A percentile compares a stretch with the other conserved stretches of the same genome.
These are phyloP conservation scores for Castanopsis chinensis DNA, from an alignment of 306 rosid species.

Conservation along the genomic window DNA sequence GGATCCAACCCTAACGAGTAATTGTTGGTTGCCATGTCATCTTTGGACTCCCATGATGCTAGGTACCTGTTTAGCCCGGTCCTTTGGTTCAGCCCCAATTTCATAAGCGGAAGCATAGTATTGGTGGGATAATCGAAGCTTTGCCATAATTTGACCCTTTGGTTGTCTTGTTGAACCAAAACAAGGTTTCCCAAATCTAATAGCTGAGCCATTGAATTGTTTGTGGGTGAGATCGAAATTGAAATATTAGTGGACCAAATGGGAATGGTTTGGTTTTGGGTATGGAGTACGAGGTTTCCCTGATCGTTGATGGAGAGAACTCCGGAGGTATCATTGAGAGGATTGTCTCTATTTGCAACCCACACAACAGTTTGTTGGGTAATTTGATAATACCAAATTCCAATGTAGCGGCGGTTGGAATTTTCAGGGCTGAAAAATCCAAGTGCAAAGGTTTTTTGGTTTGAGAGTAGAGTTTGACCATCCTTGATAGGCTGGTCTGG, in stretches of 20 bases:
- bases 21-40: slow-evolving; percentile 48
- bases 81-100: slow-evolving; percentile 20
- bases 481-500: background rate
- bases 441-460: slow-evolving; percentile 31
- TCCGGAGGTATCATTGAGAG: slow-evolving; percentile 34
- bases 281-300: slow-evolving; percentile 26
- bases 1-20: slow-evolving; percentile 19
- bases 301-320: slow-evolving; percentile 25
- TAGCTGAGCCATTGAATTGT: slow-evolving; percentile 19
- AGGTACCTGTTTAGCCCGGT: slow-evolving; percentile 16
- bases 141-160: slow-evolving; percentile 12
- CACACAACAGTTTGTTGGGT: slow-evolving; percentile 37
- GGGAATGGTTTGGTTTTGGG: background rate
- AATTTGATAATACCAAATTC: slow-evolving; percentile 51
- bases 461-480: slow-evolving; percentile 23
- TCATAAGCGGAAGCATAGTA: slow-evolving; percentile 17
- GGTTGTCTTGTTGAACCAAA: background rate
- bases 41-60: slow-evolving; percentile 25
- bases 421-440: slow-evolving; percentile 58
- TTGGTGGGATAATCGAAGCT: slow-evolving; percentile 35
- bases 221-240: background rate
- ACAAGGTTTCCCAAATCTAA: slow-evolving; percentile 28
- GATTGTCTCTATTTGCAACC: slow-evolving; percentile 46
- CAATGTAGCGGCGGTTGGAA: slow-evolving; percentile 33
- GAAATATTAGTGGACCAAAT: background rate